Evolutionary conservation across 176 grass and related monocot species (phyloP).

Genomic region (Aechmea fasciata): DNA sequence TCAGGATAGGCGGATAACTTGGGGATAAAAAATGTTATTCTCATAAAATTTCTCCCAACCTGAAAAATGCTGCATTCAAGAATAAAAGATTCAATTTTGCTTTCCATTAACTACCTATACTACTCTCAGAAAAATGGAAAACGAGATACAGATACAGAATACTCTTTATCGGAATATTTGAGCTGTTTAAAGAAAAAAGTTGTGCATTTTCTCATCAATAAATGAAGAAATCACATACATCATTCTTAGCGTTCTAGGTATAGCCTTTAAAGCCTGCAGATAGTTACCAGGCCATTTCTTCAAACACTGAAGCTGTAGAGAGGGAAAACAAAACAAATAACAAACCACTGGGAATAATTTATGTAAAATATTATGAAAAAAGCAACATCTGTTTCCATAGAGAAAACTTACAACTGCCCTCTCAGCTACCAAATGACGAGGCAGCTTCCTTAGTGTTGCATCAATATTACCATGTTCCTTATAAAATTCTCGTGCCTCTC

Average conservation of each 20-base stretch:
- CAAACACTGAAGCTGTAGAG: slow-evolving; percentile 80
- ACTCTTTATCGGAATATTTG: background rate
- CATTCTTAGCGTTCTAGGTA: slow-evolving; percentile 96
- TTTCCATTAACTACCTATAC: background rate
- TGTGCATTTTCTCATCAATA: background rate
- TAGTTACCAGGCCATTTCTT: slow-evolving; percentile 95
- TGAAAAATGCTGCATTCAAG: no score
- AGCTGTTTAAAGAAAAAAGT: background rate
- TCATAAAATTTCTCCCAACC: no score
- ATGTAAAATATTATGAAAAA: no score
- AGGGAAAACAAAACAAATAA: slow-evolving; percentile 10
- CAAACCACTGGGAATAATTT: background rate
- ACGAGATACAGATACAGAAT: background rate
- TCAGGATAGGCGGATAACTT: no score
- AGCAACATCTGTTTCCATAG: no score
- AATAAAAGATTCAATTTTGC: no score
- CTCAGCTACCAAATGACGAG: slow-evolving; percentile 72
- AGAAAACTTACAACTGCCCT: slow-evolving; percentile 72
- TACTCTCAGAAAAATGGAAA: background rate
- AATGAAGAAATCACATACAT: slow-evolving; percentile 51
- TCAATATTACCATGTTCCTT: slow-evolving; percentile 79
- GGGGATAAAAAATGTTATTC: no score
- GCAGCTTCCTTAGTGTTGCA: slow-evolving; percentile 70
- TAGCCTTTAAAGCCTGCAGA: slow-evolving; percentile 89
- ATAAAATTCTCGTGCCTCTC: slow-evolving; percentile 69